Evolutionary conservation across 1,139 yeast genomes (phyloP), one percentile per base, ranked within the genome.

Genomic region (Yamadazyma oceani): DNA sequence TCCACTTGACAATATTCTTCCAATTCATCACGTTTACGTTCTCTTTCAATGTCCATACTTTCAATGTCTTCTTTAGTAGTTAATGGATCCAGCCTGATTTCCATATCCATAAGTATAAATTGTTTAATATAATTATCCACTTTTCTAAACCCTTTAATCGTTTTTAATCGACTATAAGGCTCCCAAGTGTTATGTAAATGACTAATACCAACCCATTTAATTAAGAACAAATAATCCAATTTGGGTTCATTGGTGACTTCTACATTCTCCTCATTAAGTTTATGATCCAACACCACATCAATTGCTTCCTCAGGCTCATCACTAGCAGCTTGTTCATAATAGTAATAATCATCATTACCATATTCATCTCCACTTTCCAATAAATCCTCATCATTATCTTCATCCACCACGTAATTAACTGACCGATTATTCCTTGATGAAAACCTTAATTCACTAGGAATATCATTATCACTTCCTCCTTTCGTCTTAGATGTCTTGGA

Each of bases 101-200:
- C 86, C 49, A 78, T 78, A 54, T 90, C 97, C 42, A 76, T 67
- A 12, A 84, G 63, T 41, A 92, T 81, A 55, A 68, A 80, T 53
- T 84, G 88, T 53, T 84, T 85, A 58, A 89, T 84, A 59, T 90
- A 94, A 62, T 94, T 94, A 48, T 92, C 97, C 22, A 92, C 77
- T 52, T 85, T 81, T 59, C 95, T 87, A 50, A 78, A 71, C 33
- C 99, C 98, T 57, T 85, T 81, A 48, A 64, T 64, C 17, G 63
- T 65, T 43, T 73, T 73, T 36, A 90, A 64, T 5, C 70, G 69
- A 8, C 69, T 64, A 61, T 85, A 90, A 1, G 78, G 60, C 58
- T 90, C 96, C 97, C 97, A 94, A 1, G 96, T 84, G 57, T 92
- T 92, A 64, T 92, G 99, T 46, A 92, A 71, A 64, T 94, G 98